Base-by-base conservation (phyloP, 2,329 filamentous ascomycete species). In the Teratosphaeria pseudoeucalypti region DNA sequence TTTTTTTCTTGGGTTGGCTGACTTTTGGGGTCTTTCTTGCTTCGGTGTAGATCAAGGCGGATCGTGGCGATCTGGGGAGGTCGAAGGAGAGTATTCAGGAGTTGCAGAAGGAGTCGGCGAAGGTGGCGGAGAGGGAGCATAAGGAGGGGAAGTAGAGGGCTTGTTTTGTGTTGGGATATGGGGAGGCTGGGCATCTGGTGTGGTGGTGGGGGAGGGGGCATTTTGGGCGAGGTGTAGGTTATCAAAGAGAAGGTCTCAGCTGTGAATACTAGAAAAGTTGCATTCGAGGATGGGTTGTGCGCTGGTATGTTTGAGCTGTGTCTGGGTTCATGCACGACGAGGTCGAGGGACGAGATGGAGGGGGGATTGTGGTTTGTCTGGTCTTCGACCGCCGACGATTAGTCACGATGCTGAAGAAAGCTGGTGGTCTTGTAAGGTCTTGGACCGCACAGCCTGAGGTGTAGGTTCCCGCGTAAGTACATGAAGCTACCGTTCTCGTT, bases 91-190 rank as follows among this genome's bases (percentile, higher is more conserved):
- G 65, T 27, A 73, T 74, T 57, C 55, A 62, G 54, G 61, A 72
- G 61, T 55, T 74, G 60, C 72, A 74, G 60, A 62, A 73, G 55
- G 72, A 72, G 65, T 66, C 66, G 10, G 70, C 66, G 23, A 67
- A 72, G 66, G 59, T 65, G 37, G 68, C 69, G 26, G 52, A 72
- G 62, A 60, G 66, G 60, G 61, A 56, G 65, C 61, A 65, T 56
- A 59, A 64, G 62, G 58, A 58, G 57, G 53, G 53, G 2, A 54
- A 54, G 12, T 54, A 54, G 53, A 37, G 27, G 27, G 23, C 0
- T 7, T 6, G 19, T 2, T 32, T 32, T 5, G 4, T 49, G 43
- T 49, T 23, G n/a, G 6, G 23, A 6, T 10, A 49, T 6, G 23
- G 9, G 16, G 9, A 19, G 19, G 43, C 3, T n/a, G 10, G 43